Percentiles rank a stretch among this genome's conserved stretches.
These are phyloP conservation scores for Ogataea henricii DNA, from an alignment of 805 yeast species.

Conservation along the genomic window DNA sequence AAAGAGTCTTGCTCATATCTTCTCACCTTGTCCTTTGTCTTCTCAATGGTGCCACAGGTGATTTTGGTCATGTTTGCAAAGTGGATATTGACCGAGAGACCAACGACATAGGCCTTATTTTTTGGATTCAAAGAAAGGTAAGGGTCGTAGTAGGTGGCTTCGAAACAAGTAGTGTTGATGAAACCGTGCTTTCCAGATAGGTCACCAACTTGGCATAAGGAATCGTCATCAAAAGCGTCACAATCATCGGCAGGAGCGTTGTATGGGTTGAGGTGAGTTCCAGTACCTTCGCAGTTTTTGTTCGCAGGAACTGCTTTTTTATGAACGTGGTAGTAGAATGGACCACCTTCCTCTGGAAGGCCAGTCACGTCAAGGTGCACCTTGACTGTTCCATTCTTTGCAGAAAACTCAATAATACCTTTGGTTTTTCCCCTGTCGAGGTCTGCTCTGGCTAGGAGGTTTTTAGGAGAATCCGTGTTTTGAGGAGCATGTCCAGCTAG, in stretches of 20 bases:
- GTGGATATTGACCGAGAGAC: slow-evolving; percentile 58
- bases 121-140: slow-evolving; percentile 61
- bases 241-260: slow-evolving; percentile 52
- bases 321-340: slow-evolving; percentile 71
- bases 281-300: slow-evolving; percentile 56
- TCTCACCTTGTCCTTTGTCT: slow-evolving; percentile 30
- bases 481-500: slow-evolving; percentile 52
- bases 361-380: slow-evolving; percentile 74
- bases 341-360: slow-evolving; percentile 65
- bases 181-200: slow-evolving; percentile 77
- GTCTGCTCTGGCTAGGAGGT: slow-evolving; percentile 58
- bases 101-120: slow-evolving; percentile 60
- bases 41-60: slow-evolving; percentile 62
- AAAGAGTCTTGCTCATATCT: slow-evolving; percentile 26
- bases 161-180: slow-evolving; percentile 70
- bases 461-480: slow-evolving; percentile 49
- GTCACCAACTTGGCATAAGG: slow-evolving; percentile 71
- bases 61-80: slow-evolving; percentile 54
- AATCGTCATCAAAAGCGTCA: slow-evolving; percentile 50
- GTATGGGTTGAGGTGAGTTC: slow-evolving; percentile 66
- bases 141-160: slow-evolving; percentile 62
- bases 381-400: slow-evolving; percentile 59
- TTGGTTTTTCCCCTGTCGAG: slow-evolving; percentile 46
- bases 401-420: slow-evolving; percentile 61
- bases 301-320: slow-evolving; percentile 52